Percentiles rank a stretch among this genome's conserved stretches.
Evolutionary conservation across 768 basidiomycete genomes (phyloP).

Genomic region (Pholiota conissans): DNA sequence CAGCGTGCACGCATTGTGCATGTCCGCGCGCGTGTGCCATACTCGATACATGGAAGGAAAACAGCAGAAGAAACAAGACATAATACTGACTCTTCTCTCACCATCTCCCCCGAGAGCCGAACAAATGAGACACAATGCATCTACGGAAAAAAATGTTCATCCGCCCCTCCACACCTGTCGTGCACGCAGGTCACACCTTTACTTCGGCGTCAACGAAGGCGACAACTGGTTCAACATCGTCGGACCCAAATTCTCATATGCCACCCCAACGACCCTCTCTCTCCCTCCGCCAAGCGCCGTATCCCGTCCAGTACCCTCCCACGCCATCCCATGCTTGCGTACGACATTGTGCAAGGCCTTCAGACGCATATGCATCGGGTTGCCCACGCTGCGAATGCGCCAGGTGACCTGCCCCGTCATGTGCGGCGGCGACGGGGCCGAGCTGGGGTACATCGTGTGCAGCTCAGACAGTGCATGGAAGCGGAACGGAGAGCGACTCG

Average conservation of each 20-base stretch:
- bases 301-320: constrained; percentile 50
- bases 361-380: constrained; percentile 58
- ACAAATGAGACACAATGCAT: neutral
- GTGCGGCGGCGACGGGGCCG: constrained; percentile 10
- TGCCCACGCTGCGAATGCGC: constrained; percentile 58
- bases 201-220: constrained; percentile 7
- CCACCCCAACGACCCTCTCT: constrained; percentile 58
- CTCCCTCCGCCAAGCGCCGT: constrained; percentile 53
- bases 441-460: constrained; percentile 26
- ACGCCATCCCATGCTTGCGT: constrained; percentile 39
- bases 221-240: constrained; percentile 38
- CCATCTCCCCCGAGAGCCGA: neutral
- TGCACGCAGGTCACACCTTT: too few relatives aligned
- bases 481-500: constrained; percentile 43
- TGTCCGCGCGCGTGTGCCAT: neutral
- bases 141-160: neutral
- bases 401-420: constrained; percentile 25
- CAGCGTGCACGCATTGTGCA: constrained; percentile 1
- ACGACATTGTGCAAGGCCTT: constrained; percentile 62
- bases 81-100: neutral
- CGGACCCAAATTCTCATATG: constrained; percentile 60
- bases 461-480: constrained; percentile 30
- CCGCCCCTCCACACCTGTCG: too few relatives aligned
- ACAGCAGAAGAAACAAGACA: constrained; percentile 4
- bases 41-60: neutral